Base-by-base conservation (phyloP, 129 eudicot genomes). In the Lonicera japonica region DNA sequence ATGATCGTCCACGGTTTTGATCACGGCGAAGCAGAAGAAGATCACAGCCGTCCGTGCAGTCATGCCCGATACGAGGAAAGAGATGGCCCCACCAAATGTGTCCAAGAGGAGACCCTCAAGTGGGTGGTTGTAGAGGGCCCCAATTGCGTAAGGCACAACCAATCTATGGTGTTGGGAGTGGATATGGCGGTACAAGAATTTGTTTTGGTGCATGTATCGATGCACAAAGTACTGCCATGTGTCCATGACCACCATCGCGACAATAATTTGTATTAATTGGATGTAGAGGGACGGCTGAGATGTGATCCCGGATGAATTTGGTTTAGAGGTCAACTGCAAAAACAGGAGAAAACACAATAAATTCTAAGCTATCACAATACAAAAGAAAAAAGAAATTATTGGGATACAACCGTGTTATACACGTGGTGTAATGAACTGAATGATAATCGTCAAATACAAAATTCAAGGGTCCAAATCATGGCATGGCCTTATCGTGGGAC, bases 171-270 rank as follows among this genome's bases (percentile, higher is more conserved):
- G 95, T 56, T 87, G 95, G 18, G 91, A 87, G 65, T 87, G 95
- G 75, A 87, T 78, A 61, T 87, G 83, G 53, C 82, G 84, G 70
- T 87, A 87, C 24, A 87, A 66, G 23, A 80, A 87, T 59, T 80
- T 83, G 82, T 87, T 87, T 67, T 80, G 83, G 88, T 87, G 95
- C 95, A 83, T 87, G 83, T 87, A 87, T 0, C 95, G 80, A 69
- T 87, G 95, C 75, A 87, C 87, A 47, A 87, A 87, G 60, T 86
- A 87, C 67, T 87, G 95, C 90, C 90, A 87, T 2, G 90, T 73
- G 76, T 87, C 95, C 90, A 87, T 80, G 23, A 87, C 81, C 60
- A 87, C 65, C 95, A 80, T 87, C 18, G 90, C 95, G 3, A 83
- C 46, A 19, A 70, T 38, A 24, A 86, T 69, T 67, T 86, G 95